Evolutionary conservation across 2,329 filamentous ascomycete species (phyloP).

Genomic region (Penicillium glabrum): DNA sequence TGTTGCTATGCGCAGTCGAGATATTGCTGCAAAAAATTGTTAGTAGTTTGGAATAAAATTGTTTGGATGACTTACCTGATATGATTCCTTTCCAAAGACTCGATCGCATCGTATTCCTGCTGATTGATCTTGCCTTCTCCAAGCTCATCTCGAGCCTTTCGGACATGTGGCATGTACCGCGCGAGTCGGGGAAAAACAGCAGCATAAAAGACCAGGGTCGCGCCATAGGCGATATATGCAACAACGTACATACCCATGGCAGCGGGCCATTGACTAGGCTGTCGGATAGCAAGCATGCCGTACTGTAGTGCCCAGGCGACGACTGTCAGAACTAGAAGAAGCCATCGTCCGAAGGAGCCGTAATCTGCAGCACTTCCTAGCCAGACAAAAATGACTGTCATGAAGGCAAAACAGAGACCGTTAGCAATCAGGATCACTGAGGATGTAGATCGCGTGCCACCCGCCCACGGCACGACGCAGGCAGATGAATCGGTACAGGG

Average conservation of each 20-base stretch:
- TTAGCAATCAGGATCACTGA: constrained; percentile 45
- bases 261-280: constrained; percentile 40
- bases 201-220: constrained; percentile 45
- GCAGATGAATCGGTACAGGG: constrained; percentile 34
- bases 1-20: constrained; percentile 46
- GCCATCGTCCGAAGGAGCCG: constrained; percentile 43
- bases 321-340: constrained; percentile 41
- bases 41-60: neutral
- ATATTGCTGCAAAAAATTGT: constrained; percentile 31
- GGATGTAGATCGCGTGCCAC: constrained; percentile 37
- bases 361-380: constrained; percentile 46
- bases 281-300: constrained; percentile 39
- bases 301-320: constrained; percentile 45
- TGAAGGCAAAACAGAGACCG: constrained; percentile 43
- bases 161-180: constrained; percentile 42
- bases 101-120: constrained; percentile 41
- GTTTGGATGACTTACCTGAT: constrained; percentile 29
- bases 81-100: constrained; percentile 44
- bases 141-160: constrained; percentile 43
- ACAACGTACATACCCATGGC: constrained; percentile 45
- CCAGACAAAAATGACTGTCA: constrained; percentile 45
- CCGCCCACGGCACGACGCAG: constrained; percentile 43
- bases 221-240: constrained; percentile 42
- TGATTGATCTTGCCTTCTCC: constrained; percentile 39
- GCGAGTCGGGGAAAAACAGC: constrained; percentile 43